These are phyloP conservation scores for Penicillium brevicompactum DNA, from an alignment of 2,329 filamentous ascomycete genomes.

Conservation along the genomic window DNA sequence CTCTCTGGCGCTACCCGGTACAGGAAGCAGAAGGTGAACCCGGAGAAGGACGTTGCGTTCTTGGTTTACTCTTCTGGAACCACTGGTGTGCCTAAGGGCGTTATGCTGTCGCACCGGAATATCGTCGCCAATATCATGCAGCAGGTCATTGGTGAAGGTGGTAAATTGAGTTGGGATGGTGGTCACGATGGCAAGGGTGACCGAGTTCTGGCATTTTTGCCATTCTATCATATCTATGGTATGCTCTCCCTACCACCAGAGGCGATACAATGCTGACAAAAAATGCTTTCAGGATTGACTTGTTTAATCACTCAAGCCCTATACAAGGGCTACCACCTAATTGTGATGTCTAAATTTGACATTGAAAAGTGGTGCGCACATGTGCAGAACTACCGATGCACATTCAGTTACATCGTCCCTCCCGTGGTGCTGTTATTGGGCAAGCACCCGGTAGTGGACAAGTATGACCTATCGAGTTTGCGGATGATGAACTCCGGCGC, in stretches of 20 bases:
- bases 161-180: constrained; percentile 60
- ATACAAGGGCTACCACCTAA: constrained; percentile 64
- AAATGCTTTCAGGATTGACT: constrained; percentile 60
- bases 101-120: constrained; percentile 82
- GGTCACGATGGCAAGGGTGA: constrained; percentile 66
- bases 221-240: constrained; percentile 92
- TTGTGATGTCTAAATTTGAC: constrained; percentile 80
- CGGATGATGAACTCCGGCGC: constrained; percentile 87
- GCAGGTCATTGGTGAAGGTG: constrained; percentile 55
- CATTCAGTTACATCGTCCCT: constrained; percentile 79
- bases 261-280: constrained; percentile 10
- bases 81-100: constrained; percentile 88
- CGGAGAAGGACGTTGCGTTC: constrained; percentile 75
- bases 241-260: constrained; percentile 27
- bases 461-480: constrained; percentile 77
- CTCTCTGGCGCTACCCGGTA: constrained; percentile 61
- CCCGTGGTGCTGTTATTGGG: constrained; percentile 79
- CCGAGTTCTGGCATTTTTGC: constrained; percentile 74
- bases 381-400: constrained; percentile 74
- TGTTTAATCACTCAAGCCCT: constrained; percentile 71
- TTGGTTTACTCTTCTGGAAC: constrained; percentile 89
- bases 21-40: constrained; percentile 63
- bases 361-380: constrained; percentile 75
- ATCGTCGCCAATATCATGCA: constrained; percentile 74
- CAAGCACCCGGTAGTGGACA: constrained; percentile 75